phyloP scores from a whole-genome alignment of 2,329 filamentous ascomycete genomes.

The Exophiala xenobiotica region DNA sequence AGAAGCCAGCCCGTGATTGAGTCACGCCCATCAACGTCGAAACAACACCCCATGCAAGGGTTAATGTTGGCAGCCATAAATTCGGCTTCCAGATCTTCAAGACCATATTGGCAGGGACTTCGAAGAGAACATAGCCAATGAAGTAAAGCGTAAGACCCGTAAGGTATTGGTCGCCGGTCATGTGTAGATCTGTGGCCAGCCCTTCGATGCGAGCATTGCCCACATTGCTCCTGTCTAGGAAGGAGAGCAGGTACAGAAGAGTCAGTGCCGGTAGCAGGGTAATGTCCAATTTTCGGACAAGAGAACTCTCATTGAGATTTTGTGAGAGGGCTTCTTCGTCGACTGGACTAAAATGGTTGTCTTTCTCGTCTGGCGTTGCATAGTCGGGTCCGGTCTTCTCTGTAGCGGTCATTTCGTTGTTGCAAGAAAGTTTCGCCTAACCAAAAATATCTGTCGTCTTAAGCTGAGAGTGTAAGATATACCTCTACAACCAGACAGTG shows the following conservation, averaged over 20 bases:
- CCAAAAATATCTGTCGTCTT: too few species aligned
- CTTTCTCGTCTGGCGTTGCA: background rate
- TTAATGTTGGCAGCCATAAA: constrained; percentile 23
- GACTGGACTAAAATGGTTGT: too few species aligned
- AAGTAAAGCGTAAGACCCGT: constrained; percentile 25
- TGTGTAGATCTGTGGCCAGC: constrained; percentile 39
- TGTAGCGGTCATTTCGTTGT: too few species aligned
- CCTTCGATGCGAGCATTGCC: constrained; percentile 42
- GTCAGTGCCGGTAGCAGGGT: constrained; percentile 45
- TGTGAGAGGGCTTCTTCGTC: background rate
- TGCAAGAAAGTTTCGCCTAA: too few species aligned
- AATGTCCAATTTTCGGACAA: constrained; percentile 47
- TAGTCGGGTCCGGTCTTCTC: too few species aligned
- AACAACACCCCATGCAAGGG: constrained; percentile 48
- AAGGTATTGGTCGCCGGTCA: constrained; percentile 28
- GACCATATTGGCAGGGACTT: constrained; percentile 42
- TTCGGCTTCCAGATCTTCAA: constrained; percentile 22
- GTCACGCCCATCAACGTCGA: constrained; percentile 53
- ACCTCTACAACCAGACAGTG: too few species aligned
- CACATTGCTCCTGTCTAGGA: constrained; percentile 46
- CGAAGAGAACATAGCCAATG: constrained; percentile 27
- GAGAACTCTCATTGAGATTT: constrained; percentile 39
- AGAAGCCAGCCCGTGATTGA: constrained; percentile 31
- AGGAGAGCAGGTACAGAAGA: constrained; percentile 46
- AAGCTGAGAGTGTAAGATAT: too few species aligned